Base-by-base conservation (phyloP, 768 basidiomycete genomes). In the Hortiboletus campestris region DNA sequence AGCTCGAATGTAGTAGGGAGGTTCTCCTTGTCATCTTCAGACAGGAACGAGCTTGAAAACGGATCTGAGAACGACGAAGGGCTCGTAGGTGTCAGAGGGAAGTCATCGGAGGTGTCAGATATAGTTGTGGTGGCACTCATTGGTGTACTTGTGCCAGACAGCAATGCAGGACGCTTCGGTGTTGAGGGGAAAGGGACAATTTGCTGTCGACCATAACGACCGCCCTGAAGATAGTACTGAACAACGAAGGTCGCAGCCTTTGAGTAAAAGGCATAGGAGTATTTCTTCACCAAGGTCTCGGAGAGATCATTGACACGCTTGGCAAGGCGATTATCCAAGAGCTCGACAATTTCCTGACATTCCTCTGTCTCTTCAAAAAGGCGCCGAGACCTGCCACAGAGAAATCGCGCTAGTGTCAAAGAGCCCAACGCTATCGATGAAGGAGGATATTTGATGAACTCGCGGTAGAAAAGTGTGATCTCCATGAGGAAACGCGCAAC, bases 401-500 rank as follows among this genome's bases (percentile, higher is more conserved):
- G 81, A 76, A 84, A 91, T 48, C 94, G 84, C 6, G 97, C 91
- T 44, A 98, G 82, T 6, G 91, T 88, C 62, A 98, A 77, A 20
- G 94, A 84, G 47, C 90, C 97, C n/a, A 85, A 75, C 34, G 97
- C 96, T 67, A 98, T 88, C 40, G 89, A 82, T 1, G 91, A 95
- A 2, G 96, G 86, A 9, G 85, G 76, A 69, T 85, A 89, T 65
- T 85, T 85, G 73, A 97, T 80, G 73, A 95, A 98, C 69, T 98
- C 97, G 55, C 94, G 87, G 74, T 98, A 90, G 78, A 98, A 98
- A 49, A 99, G 84, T 31, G 97, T 98, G 67, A 98, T 94, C 74
- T 99, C 97, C 97, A 99, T 99, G 70, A 98, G 74, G 79, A 98
- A 99, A 46, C 97, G 86, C 3, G 97, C 94, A 60, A 98, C 89